A percentile compares a stretch with the other conserved stretches of the same genome.
phyloP scores from a whole-genome alignment of 2,329 filamentous ascomycete genomes.

The Diaporthe longicolla region DNA sequence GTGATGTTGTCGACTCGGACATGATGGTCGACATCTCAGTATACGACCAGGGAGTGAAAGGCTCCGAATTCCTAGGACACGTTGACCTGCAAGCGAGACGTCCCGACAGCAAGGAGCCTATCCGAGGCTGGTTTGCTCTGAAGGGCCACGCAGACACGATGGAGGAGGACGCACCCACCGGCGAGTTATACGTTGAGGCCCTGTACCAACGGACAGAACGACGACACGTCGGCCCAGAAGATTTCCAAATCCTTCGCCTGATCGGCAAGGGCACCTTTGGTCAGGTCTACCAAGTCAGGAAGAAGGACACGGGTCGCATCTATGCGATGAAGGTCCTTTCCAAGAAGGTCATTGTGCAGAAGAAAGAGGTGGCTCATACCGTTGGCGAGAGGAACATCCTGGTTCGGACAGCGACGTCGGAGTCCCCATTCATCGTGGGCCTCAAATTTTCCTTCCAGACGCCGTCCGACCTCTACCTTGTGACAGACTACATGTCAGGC shows the following conservation, averaged over 20 bases:
- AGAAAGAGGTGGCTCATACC: slow-evolving; percentile 98
- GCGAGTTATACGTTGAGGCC: slow-evolving; percentile 91
- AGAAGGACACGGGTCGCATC: slow-evolving; percentile 95
- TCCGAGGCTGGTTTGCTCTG: slow-evolving; percentile 89
- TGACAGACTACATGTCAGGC: slow-evolving; percentile 99
- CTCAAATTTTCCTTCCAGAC: slow-evolving; percentile 99
- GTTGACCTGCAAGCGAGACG: slow-evolving; percentile 82
- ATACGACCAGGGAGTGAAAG: slow-evolving; percentile 84
- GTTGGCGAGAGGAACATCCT: slow-evolving; percentile 97
- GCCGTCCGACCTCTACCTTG: slow-evolving; percentile 95
- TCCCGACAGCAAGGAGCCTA: slow-evolving; percentile 75
- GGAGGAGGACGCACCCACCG: slow-evolving; percentile 81
- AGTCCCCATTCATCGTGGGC: slow-evolving; percentile 97
- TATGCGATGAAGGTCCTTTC: slow-evolving; percentile 99
- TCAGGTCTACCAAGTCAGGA: slow-evolving; percentile 97
- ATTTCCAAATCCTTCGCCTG: slow-evolving; percentile 95
- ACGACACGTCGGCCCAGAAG: slow-evolving; percentile 92
- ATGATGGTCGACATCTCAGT: slow-evolving; percentile 93
- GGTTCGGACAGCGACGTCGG: slow-evolving; percentile 93
- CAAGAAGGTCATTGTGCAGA: slow-evolving; percentile 99
- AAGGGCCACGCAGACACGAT: slow-evolving; percentile 80
- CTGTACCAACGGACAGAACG: slow-evolving; percentile 89
- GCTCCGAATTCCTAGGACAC: slow-evolving; percentile 93
- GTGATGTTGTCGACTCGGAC: slow-evolving; percentile 93
- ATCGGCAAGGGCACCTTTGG: slow-evolving; percentile 99